Evolutionary conservation across 2,329 filamentous ascomycete genomes (phyloP), one percentile per base, ranked within the genome.

Genomic region (Sporothrix brunneoviolacea): DNA sequence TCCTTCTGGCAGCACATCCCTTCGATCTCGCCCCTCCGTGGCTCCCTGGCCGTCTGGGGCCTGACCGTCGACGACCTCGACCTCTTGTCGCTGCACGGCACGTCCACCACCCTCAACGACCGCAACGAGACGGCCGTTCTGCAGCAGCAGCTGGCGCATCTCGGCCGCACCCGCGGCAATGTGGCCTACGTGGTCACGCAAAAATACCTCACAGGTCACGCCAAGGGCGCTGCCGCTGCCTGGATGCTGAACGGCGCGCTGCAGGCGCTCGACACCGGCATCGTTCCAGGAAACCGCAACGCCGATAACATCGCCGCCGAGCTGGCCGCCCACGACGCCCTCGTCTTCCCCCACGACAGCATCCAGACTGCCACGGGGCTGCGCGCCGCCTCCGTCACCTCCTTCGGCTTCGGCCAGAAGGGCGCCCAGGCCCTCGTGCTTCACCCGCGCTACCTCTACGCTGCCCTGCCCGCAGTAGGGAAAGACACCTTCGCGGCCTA

Each of bases 171-270:
- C 71, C 95, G 96, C 83, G 93, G 94, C 63, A 98, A 98, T 64
- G 91, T 93, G 28, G 77, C 98, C 13, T 72, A 97, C 58, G 93
- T 91, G 74, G 91, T 98, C 67, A 97, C 97, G 86, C 93, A 98
- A 73, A 98, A 98, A 73, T 97, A 94, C 70, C 83, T 98, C 55
- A 98, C 94, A 48, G 93, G 93, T 69, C 93, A 98, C 68, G 91
- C 93, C 63, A 98, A 98, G 83, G 93, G 93, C 84, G 91, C 93
- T 62, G 93, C 93, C 54, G 93, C 93, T 76, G 93, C 91, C 44
- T 98, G 93, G 91, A 98, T 98, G 93, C 84, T 98, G 80, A 98
- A 98, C 76, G 93, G 93, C 58, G 91, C 88, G 68, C 75, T 98
- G 67, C 93, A 98, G 69, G 89, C 96, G 40, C 81, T 98, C 61